These are phyloP conservation scores for Penicillium chermesinum DNA, from an alignment of 495 filamentous ascomycete species.

Conservation along the genomic window DNA sequence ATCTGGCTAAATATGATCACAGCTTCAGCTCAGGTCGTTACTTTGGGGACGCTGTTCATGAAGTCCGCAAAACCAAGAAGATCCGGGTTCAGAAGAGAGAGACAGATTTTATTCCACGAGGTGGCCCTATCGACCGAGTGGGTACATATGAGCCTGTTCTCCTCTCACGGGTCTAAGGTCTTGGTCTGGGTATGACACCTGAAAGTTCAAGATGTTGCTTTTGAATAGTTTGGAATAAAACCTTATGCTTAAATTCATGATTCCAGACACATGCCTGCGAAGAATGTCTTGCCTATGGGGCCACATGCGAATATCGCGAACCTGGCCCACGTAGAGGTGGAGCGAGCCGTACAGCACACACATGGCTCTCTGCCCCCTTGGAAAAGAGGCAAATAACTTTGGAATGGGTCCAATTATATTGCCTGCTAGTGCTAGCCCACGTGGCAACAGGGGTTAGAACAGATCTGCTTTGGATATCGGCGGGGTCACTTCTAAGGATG, in stretches of 20 bases:
- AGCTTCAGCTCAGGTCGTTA: background rate
- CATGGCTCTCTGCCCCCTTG: constrained; percentile 47
- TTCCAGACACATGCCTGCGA: background rate
- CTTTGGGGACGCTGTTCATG: background rate
- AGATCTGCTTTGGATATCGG: constrained; percentile 49
- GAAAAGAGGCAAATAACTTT: constrained; percentile 45
- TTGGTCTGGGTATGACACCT: background rate
- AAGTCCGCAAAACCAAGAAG: background rate
- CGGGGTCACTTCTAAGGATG: constrained; percentile 45
- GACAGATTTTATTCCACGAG: background rate
- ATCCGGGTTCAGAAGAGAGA: background rate
- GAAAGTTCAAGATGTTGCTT: background rate
- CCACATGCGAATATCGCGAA: background rate
- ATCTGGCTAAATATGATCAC: background rate
- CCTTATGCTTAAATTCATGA: too few relatives aligned
- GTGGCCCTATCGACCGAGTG: background rate
- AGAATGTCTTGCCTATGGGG: background rate
- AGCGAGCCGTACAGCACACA: constrained; percentile 41
- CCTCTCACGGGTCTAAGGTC: background rate
- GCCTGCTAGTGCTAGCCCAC: constrained; percentile 45
- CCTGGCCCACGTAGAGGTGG: background rate
- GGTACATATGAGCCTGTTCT: too few relatives aligned
- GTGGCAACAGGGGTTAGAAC: constrained; percentile 42
- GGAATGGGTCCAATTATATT: constrained; percentile 44
- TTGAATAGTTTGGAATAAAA: too few relatives aligned